phyloP scores from a whole-genome alignment of 108 stramenopile species.

The Epipyxis sp. region DNA sequence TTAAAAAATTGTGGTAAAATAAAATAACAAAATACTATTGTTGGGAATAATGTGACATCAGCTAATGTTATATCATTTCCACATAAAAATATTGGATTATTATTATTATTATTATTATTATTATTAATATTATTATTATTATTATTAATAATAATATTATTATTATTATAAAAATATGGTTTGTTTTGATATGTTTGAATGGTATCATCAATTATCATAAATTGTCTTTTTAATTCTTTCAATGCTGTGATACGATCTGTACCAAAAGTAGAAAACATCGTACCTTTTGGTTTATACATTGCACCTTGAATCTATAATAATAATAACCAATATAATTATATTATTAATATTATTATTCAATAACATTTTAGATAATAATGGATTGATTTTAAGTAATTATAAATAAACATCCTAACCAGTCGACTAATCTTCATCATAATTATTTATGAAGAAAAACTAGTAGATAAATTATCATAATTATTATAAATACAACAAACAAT shows the following conservation, averaged over 20 bases:
- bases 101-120: not conserved
- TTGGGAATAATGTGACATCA: constrained; percentile 84
- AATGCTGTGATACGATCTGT: not conserved
- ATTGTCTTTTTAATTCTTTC: not conserved
- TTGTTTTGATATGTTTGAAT: too few relatives aligned
- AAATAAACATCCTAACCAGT: too few relatives aligned
- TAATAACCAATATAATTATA: too few relatives aligned
- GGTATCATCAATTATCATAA: not conserved
- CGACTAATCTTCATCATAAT: too few relatives aligned
- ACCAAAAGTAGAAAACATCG: not conserved
- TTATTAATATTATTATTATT: not conserved
- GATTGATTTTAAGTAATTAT: too few relatives aligned
- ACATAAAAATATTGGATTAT: constrained; percentile 67
- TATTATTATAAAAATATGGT: too few relatives aligned
- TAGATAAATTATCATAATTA: too few relatives aligned
- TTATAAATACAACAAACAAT: too few relatives aligned
- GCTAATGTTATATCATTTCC: constrained; percentile 80
- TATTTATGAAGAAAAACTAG: too few relatives aligned
- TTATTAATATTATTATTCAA: too few relatives aligned
- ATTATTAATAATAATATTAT: too few relatives aligned
- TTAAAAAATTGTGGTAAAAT: constrained; percentile 82
- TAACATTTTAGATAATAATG: too few relatives aligned
- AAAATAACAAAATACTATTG: constrained; percentile 69
- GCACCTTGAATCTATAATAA: constrained; percentile 68
- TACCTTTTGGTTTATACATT: constrained; percentile 68